Evolutionary conservation across 1,284 basidiomycete genomes (phyloP).

Genomic region (Microbotryum intermedium): DNA sequence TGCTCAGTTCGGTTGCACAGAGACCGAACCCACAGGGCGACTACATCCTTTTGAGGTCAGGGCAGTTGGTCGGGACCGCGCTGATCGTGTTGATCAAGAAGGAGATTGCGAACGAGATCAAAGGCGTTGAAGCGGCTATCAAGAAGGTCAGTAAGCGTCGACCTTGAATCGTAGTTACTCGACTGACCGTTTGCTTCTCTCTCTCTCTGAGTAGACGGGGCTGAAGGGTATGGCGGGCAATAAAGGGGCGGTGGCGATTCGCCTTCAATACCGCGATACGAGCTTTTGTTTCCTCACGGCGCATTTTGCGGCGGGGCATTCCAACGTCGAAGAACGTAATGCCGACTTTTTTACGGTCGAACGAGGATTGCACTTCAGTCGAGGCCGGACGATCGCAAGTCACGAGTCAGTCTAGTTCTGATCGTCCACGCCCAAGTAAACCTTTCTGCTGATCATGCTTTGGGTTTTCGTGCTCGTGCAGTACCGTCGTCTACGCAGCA

Average conservation of each 20-base stretch:
- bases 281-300: conserved; percentile 92
- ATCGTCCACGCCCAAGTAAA: background rate
- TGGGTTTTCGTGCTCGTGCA: conserved; percentile 34
- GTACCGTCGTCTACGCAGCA: conserved; percentile 84
- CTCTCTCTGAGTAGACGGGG: conserved; percentile 58
- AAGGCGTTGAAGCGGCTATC: conserved; percentile 82
- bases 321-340: conserved; percentile 82
- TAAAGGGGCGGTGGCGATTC: conserved; percentile 77
- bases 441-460: background rate
- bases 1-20: conserved; percentile 66
- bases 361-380: conserved; percentile 71
- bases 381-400: conserved; percentile 75
- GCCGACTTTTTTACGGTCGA: conserved; percentile 82
- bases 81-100: conserved; percentile 75
- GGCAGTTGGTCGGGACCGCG: conserved; percentile 90
- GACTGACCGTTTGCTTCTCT: background rate
- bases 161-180: background rate
- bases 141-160: conserved; percentile 57
- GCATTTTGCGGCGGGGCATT: conserved; percentile 88
- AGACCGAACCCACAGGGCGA: conserved; percentile 44
- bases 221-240: conserved; percentile 95
- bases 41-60: conserved; percentile 82
- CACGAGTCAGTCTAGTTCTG: conserved; percentile 61
- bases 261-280: conserved; percentile 81
- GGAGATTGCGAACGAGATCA: conserved; percentile 64